Evolutionary conservation across 768 basidiomycete genomes (phyloP).

Genomic region (Trametes cubensis): DNA sequence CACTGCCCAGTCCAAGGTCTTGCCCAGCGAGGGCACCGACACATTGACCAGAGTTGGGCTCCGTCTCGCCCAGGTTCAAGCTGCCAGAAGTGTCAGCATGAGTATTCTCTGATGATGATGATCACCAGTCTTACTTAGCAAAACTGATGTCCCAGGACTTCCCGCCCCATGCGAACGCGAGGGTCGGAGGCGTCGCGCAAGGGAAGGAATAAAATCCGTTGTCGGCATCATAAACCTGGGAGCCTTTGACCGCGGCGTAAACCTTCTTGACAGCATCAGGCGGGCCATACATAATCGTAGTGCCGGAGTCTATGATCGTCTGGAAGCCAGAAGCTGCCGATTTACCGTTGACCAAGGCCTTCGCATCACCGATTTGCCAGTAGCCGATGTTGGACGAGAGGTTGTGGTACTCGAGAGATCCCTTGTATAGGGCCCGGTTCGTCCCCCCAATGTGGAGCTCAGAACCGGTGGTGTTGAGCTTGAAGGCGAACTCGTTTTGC

Average conservation of each 20-base stretch:
- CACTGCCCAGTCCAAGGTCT: constrained; percentile 20
- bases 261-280: constrained; percentile 21
- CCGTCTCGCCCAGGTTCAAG: constrained; percentile 37
- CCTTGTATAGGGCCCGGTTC: constrained; percentile 37
- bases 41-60: constrained; percentile 16
- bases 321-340: constrained; percentile 10
- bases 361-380: constrained; percentile 19
- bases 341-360: constrained; percentile 15
- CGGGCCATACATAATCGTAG: constrained; percentile 34
- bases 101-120: background rate
- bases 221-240: constrained; percentile 11
- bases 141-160: constrained; percentile 16
- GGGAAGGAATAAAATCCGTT: constrained; percentile 28
- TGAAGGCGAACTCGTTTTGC: constrained; percentile 31
- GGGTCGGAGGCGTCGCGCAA: constrained; percentile 4
- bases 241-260: constrained; percentile 28
- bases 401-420: constrained; percentile 32
- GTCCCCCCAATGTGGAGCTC: constrained; percentile 42
- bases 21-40: constrained; percentile 26
- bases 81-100: background rate
- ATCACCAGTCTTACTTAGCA: constrained; percentile 6
- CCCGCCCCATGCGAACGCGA: constrained; percentile 26
- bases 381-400: constrained; percentile 17
- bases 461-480: constrained; percentile 24
- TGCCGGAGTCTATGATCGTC: constrained; percentile 34